Evolutionary conservation across 148 eudicot species (phyloP).

Genomic region (Rhododendron kiyosumense): DNA sequence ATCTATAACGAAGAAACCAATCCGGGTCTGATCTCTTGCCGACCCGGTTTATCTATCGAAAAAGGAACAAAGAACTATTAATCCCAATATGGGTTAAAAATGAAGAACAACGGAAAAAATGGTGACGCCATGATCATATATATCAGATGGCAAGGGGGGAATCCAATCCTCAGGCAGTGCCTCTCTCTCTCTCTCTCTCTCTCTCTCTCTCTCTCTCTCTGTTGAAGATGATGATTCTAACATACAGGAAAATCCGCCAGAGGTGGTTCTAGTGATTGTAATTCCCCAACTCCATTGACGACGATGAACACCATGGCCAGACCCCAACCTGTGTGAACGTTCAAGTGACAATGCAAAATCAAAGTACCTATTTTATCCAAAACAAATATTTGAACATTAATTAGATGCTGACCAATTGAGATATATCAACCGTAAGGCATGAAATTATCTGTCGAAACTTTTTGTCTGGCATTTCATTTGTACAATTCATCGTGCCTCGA

Average conservation of each 20-base stretch:
- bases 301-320: constrained; percentile 74
- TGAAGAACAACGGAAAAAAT: neutral
- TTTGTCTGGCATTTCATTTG: too few species aligned
- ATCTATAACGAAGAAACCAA: neutral
- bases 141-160: neutral
- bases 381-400: neutral
- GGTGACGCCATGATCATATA: neutral
- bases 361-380: constrained; percentile 52
- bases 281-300: constrained; percentile 57
- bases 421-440: too few species aligned
- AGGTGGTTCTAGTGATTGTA: constrained; percentile 45
- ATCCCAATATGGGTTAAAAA: constrained; percentile 23
- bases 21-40: neutral
- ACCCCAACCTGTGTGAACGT: constrained; percentile 71
- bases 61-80: constrained; percentile 8
- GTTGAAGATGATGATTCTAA: constrained; percentile 13
- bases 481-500: too few species aligned
- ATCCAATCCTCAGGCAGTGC: neutral
- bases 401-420: neutral
- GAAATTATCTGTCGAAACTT: too few species aligned
- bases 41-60: constrained; percentile 3
- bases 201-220: too few species aligned
- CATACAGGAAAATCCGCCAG: constrained; percentile 65
- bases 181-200: too few species aligned
- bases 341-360: constrained; percentile 86